Conservation (phyloP, 805 yeast genomes). For the Teunomyces gatunensis region DNA sequence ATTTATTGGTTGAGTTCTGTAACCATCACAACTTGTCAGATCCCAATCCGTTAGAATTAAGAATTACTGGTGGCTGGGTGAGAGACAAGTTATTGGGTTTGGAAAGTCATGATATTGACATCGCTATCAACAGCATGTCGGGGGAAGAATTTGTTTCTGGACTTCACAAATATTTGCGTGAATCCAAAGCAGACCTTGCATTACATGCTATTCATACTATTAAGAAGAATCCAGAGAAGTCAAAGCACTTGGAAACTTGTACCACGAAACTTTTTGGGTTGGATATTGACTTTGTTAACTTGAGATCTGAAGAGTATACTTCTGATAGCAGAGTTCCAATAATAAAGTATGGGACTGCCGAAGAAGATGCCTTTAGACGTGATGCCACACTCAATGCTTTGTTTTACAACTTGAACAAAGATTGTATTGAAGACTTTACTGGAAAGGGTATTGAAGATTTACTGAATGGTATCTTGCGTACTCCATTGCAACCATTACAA, state of each 20-base stretch:
- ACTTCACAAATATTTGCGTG: slow-evolving; percentile 48
- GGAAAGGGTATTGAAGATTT: slow-evolving; percentile 73
- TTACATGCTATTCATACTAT: slow-evolving; percentile 66
- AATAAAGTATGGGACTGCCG: slow-evolving; percentile 82
- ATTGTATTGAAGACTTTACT: slow-evolving; percentile 81
- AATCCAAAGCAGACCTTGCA: slow-evolving; percentile 25
- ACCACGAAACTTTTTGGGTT: slow-evolving; percentile 80
- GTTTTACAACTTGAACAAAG: slow-evolving; percentile 74
- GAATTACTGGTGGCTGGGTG: slow-evolving; percentile 99
- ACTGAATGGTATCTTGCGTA: slow-evolving; percentile 65
- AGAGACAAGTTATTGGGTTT: slow-evolving; percentile 85
- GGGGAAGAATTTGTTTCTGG: slow-evolving; percentile 83
- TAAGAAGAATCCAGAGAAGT: slow-evolving; percentile 89
- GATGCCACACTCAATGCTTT: slow-evolving; percentile 95
- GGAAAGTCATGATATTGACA: slow-evolving; percentile 83
- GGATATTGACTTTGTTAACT: slow-evolving; percentile 92
- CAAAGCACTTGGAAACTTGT: slow-evolving; percentile 95
- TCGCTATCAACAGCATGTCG: slow-evolving; percentile 79
- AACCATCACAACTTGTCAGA: slow-evolving; percentile 28
- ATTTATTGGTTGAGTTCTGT: slow-evolving; percentile 42
- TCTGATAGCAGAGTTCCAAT: slow-evolving; percentile 83
- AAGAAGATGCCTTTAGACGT: slow-evolving; percentile 86
- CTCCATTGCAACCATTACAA: slow-evolving; percentile 81
- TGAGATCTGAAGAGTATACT: slow-evolving; percentile 84
- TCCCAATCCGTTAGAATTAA: slow-evolving; percentile 43